These are phyloP conservation scores for Kazachstania psychrophila DNA, from an alignment of 805 yeast species.

Conservation along the genomic window DNA sequence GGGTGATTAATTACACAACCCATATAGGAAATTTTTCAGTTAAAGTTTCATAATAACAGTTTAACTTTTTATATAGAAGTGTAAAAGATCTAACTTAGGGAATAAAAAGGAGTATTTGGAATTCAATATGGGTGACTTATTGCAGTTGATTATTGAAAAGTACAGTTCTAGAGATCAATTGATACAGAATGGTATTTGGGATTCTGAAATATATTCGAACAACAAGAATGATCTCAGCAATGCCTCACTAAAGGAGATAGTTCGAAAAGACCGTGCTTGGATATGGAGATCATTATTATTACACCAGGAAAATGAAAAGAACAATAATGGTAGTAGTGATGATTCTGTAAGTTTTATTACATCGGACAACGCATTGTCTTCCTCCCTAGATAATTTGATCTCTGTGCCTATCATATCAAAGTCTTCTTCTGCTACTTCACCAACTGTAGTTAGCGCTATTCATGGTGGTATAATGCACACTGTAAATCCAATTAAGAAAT, in stretches of 20 bases:
- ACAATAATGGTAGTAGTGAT: background rate
- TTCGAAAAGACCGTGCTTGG: slow-evolving; percentile 22
- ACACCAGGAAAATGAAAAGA: slow-evolving; percentile 8
- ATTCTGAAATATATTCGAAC: slow-evolving; percentile 19
- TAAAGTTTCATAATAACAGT: background rate
- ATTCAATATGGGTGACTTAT: slow-evolving; percentile 1
- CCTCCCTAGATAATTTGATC: background rate
- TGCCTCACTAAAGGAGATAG: background rate
- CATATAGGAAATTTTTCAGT: background rate
- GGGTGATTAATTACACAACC: too few relatives aligned
- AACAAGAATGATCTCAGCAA: background rate
- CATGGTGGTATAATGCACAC: too few relatives aligned
- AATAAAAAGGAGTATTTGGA: background rate
- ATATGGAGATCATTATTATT: slow-evolving; percentile 25
- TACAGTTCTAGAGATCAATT: slow-evolving; percentile 22
- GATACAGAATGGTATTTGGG: slow-evolving; percentile 25
- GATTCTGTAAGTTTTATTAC: background rate
- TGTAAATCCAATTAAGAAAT: background rate
- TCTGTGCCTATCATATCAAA: slow-evolving; percentile 1
- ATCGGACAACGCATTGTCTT: background rate
- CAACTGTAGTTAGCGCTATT: too few relatives aligned
- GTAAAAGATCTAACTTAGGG: background rate
- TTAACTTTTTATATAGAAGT: background rate
- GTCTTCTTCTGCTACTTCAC: background rate
- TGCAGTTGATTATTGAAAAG: slow-evolving; percentile 12